These are phyloP conservation scores for Sporormia fimetaria DNA, from an alignment of 495 filamentous ascomycete species.

Conservation along the genomic window DNA sequence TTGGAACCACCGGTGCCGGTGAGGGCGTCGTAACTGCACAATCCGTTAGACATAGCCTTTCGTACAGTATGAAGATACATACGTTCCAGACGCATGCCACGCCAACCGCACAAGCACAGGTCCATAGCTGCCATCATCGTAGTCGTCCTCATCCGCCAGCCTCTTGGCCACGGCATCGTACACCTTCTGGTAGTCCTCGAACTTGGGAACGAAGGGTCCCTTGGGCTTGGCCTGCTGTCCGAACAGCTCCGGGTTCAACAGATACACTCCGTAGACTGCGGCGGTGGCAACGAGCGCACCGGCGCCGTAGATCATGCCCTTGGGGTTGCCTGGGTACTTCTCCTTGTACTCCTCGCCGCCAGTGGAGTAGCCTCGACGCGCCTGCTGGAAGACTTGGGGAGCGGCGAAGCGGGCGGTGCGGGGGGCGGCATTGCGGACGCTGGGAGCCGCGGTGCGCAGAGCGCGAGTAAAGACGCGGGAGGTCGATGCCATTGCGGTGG, in stretches of 20 bases:
- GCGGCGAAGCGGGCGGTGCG: slow-evolving; percentile 14
- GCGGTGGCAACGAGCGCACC: slow-evolving; percentile 49
- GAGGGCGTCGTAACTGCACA: slow-evolving; percentile 61
- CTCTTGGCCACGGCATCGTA: slow-evolving; percentile 75
- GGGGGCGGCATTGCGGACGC: slow-evolving; percentile 10
- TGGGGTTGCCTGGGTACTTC: slow-evolving; percentile 15
- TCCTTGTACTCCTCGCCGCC: slow-evolving; percentile 2
- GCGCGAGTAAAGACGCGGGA: slow-evolving; percentile 19
- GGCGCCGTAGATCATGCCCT: slow-evolving; percentile 38
- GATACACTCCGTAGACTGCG: slow-evolving; percentile 60
- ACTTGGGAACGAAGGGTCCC: slow-evolving; percentile 57
- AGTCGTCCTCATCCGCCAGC: slow-evolving; percentile 82
- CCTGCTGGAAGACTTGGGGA: slow-evolving; percentile 14
- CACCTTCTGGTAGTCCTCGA: slow-evolving; percentile 89
- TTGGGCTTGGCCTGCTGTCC: slow-evolving; percentile 11
- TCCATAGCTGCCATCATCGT: slow-evolving; percentile 93
- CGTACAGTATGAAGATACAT: slow-evolving; percentile 1
- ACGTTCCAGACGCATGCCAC: slow-evolving; percentile 32
- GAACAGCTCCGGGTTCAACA: slow-evolving; percentile 39
- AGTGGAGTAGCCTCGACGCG: slow-evolving; percentile 17
- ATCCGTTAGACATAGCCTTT: slow-evolving; percentile 8
- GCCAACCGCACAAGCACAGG: slow-evolving; percentile 44
- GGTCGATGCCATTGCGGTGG: slow-evolving; percentile 16
- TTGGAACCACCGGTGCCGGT: slow-evolving; percentile 90
- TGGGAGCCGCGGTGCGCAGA: slow-evolving; percentile 19